These are phyloP conservation scores for Cladosporium sp. DNA, from an alignment of 2,329 filamentous ascomycete genomes.

Conservation along the genomic window DNA sequence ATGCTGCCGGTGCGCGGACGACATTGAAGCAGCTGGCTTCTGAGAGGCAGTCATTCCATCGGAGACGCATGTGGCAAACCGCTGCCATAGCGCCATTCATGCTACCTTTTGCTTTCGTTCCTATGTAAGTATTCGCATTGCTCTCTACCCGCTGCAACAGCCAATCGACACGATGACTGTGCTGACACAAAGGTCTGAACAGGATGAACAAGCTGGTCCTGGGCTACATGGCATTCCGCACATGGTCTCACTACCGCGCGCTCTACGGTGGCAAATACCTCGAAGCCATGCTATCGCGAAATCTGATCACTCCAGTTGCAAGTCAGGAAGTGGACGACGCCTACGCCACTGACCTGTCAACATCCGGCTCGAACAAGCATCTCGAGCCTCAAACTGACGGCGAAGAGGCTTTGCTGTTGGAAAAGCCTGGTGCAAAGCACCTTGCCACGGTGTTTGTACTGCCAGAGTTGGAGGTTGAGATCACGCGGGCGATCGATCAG, in stretches of 20 bases:
- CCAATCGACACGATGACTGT: too few relatives aligned
- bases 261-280: constrained; percentile 79
- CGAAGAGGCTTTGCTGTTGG: not conserved
- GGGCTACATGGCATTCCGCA: constrained; percentile 91
- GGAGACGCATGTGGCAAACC: constrained; percentile 73
- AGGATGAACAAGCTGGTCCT: constrained; percentile 92
- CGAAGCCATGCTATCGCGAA: constrained; percentile 72
- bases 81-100: constrained; percentile 80
- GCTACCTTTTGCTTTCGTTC: constrained; percentile 75
- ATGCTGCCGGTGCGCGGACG: constrained; percentile 38
- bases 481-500: not conserved
- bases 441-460: not conserved
- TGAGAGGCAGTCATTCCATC: constrained; percentile 76
- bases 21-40: constrained; percentile 70
- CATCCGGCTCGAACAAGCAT: not conserved
- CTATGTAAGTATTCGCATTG: constrained; percentile 59
- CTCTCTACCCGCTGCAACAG: not conserved
- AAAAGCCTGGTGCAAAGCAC: not conserved
- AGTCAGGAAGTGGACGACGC: not conserved
- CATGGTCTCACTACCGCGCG: constrained; percentile 92
- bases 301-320: constrained; percentile 53
- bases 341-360: not conserved
- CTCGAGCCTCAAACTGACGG: not conserved
- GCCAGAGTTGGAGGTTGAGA: not conserved
- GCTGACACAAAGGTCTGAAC: not conserved